phyloP scores from a whole-genome alignment of 306 rosid genomes.

The Pachyrhizus erosus region DNA sequence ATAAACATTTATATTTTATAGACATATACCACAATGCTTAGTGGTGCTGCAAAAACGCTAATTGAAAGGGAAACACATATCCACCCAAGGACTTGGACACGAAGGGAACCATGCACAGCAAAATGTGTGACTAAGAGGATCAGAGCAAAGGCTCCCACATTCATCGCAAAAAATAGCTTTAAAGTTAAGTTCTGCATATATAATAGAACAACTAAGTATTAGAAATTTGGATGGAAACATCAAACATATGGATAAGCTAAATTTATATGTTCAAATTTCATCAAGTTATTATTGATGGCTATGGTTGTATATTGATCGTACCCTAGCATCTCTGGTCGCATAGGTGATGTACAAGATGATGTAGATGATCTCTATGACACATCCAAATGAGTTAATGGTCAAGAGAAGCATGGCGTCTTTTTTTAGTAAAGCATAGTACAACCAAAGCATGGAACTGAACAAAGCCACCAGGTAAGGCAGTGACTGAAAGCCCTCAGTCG shows the following conservation, averaged over 20 bases:
- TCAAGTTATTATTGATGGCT: background rate
- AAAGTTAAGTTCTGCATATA: conserved; percentile 59
- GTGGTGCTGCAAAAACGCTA: conserved; percentile 83
- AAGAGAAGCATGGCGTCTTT: conserved; percentile 66
- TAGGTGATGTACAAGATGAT: conserved; percentile 61
- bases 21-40: conserved; percentile 88
- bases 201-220: background rate
- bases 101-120: conserved; percentile 41
- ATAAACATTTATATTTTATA: no score
- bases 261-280: background rate
- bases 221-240: background rate
- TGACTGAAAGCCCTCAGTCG: conserved; percentile 83
- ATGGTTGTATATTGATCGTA: background rate
- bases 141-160: conserved; percentile 58
- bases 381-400: conserved; percentile 86
- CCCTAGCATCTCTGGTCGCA: conserved; percentile 67
- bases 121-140: conserved; percentile 60
- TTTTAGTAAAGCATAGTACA: conserved; percentile 72
- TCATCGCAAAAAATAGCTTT: conserved; percentile 63
- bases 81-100: conserved; percentile 79
- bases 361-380: conserved; percentile 65
- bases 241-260: no score
- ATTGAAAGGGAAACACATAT: conserved; percentile 69
- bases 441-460: conserved; percentile 85
- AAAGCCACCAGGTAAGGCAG: conserved; percentile 83